Evolutionary conservation across 345 rosid genomes (phyloP).

Genomic region (Populus simonii): DNA sequence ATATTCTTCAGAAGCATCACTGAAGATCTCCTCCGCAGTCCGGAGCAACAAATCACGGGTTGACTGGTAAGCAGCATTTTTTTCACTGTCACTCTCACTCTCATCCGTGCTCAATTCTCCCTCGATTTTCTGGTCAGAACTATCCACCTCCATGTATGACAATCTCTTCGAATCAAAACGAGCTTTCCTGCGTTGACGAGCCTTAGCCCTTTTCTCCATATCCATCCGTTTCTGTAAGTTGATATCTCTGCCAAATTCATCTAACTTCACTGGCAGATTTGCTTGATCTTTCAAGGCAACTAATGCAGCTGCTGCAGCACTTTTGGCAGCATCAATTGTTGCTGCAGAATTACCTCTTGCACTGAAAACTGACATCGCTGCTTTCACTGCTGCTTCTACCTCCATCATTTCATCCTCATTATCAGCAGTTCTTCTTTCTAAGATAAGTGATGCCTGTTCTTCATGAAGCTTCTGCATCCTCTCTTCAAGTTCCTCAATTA

Average conservation of each 20-base stretch:
- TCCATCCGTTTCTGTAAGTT: conserved; percentile 88
- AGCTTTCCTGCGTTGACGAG: conserved; percentile 69
- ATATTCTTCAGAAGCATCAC: conserved; percentile 90
- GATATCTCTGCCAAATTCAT: conserved; percentile 92
- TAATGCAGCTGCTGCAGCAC: conserved; percentile 75
- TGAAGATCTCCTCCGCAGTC: conserved; percentile 72
- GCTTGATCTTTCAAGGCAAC: conserved; percentile 56
- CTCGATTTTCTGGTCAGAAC: conserved; percentile 61
- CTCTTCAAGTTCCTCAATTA: conserved; percentile 83
- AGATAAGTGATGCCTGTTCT: conserved; percentile 60
- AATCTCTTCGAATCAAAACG: conserved; percentile 65
- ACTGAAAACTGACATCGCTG: conserved; percentile 59
- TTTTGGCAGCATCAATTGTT: conserved; percentile 58
- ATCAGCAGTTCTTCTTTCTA: conserved; percentile 83
- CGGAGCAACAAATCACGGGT: conserved; percentile 60
- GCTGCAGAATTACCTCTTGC: conserved; percentile 61
- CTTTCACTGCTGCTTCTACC: conserved; percentile 80
- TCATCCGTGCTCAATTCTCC: conserved; percentile 98
- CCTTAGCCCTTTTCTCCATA: conserved; percentile 71
- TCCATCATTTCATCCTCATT: conserved; percentile 81
- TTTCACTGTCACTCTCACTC: conserved; percentile 87
- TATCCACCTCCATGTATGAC: conserved; percentile 64
- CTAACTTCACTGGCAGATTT: conserved; percentile 65
- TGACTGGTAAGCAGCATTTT: conserved; percentile 65
- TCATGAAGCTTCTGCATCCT: conserved; percentile 79